These are phyloP conservation scores for Globisporangium cederbergense DNA, from an alignment of 352 stramenopile genomes.

Conservation along the genomic window DNA sequence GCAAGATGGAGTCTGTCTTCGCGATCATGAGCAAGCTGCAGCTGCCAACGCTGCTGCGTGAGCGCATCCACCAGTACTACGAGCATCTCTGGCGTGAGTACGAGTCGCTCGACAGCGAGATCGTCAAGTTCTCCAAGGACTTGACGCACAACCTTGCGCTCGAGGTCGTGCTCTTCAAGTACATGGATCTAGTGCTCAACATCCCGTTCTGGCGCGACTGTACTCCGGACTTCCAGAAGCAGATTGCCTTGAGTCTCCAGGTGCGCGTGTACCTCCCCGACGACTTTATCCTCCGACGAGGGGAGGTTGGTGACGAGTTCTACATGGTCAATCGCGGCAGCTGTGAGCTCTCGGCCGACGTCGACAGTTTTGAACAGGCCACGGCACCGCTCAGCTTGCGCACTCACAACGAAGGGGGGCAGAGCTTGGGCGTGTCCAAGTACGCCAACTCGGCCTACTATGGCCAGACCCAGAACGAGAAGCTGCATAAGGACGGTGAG, in stretches of 20 bases:
- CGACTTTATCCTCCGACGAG: not conserved
- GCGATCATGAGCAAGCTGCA: conserved; percentile 51
- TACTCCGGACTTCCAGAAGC: conserved; percentile 33
- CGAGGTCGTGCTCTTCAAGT: conserved; percentile 72
- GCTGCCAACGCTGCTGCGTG: conserved; percentile 40
- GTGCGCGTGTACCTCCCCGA: conserved; percentile 58
- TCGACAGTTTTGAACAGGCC: no score
- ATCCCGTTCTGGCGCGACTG: conserved; percentile 37
- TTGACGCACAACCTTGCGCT: conserved; percentile 58
- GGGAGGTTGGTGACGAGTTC: not conserved
- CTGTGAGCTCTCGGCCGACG: not conserved
- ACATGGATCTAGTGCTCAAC: conserved; percentile 36
- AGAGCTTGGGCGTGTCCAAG: not conserved
- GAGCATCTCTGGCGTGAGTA: conserved; percentile 68
- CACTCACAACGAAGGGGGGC: not conserved
- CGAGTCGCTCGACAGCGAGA: conserved; percentile 51
- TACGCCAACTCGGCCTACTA: conserved; percentile 31
- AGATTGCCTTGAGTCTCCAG: conserved; percentile 29
- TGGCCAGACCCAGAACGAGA: not conserved
- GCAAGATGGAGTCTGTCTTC: conserved; percentile 62
- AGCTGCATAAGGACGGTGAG: not conserved
- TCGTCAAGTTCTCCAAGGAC: conserved; percentile 45
- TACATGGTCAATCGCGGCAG: conserved; percentile 1
- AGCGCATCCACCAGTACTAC: conserved; percentile 69
- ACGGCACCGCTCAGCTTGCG: no score